These are phyloP conservation scores for Theileria equi DNA, from an alignment of 169 alveolate species.

Conservation along the genomic window DNA sequence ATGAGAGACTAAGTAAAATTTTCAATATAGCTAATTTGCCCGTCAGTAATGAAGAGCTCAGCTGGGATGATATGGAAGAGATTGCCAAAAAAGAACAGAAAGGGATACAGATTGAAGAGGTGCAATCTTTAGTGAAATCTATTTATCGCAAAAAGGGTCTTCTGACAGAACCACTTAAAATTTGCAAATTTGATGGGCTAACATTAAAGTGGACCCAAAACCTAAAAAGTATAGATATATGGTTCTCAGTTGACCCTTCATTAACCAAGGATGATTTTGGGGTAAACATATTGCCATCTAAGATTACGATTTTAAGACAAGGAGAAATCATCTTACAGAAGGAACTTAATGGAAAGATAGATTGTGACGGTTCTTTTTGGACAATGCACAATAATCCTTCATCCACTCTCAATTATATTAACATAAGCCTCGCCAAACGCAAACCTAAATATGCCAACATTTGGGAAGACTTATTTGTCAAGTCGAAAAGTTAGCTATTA, in stretches of 20 bases:
- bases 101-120: constrained; percentile 11
- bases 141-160: constrained; percentile 48
- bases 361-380: constrained; percentile 62
- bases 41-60: not conserved
- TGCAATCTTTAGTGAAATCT: constrained; percentile 7
- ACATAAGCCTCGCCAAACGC: constrained; percentile 37
- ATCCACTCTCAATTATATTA: constrained; percentile 18
- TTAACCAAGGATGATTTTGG: constrained; percentile 25
- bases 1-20: constrained; percentile 13
- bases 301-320: constrained; percentile 34
- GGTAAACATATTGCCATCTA: constrained; percentile 38
- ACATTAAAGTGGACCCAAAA: constrained; percentile 47
- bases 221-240: constrained; percentile 22
- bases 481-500: not conserved
- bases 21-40: constrained; percentile 43
- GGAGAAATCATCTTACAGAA: constrained; percentile 20
- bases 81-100: constrained; percentile 5
- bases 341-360: constrained; percentile 35
- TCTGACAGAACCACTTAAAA: constrained; percentile 36
- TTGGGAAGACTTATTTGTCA: constrained; percentile 41
- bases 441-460: constrained; percentile 20
- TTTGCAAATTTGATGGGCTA: not conserved
- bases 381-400: constrained; percentile 36
- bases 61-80: constrained; percentile 1
- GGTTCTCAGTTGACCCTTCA: constrained; percentile 32